Conservation (phyloP, 176 grass and related monocot genomes). For the Typha latifolia region DNA sequence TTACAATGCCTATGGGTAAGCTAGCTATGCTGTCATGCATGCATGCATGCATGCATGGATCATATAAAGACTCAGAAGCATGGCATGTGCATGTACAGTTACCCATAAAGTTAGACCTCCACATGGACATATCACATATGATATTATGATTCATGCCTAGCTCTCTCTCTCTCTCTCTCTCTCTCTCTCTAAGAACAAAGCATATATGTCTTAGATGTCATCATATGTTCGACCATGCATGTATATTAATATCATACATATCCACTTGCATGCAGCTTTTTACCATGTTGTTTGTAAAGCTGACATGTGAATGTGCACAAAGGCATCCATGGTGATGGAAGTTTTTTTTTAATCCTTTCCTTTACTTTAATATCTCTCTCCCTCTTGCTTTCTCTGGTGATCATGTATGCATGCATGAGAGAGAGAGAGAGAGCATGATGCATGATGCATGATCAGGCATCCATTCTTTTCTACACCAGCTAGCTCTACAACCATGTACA, state of each 20-base stretch:
- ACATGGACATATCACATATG: background rate
- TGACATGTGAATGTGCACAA: background rate
- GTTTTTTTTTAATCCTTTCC: background rate
- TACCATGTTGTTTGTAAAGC: too few relatives aligned
- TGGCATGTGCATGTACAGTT: background rate
- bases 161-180: background rate
- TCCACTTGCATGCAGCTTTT: background rate
- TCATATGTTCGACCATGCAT: too few relatives aligned
- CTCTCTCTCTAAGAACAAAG: background rate
- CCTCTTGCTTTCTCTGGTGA: too few relatives aligned
- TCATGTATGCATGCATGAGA: background rate
- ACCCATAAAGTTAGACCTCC: background rate
- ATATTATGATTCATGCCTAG: background rate
- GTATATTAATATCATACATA: too few relatives aligned
- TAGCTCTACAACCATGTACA: too few relatives aligned
- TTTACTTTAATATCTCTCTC: too few relatives aligned
- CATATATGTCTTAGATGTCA: too few relatives aligned
- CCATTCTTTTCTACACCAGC: too few relatives aligned
- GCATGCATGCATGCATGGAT: slow-evolving; percentile 7
- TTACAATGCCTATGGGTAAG: slow-evolving; percentile 22
- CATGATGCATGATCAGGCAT: too few relatives aligned
- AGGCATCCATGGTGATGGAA: background rate
- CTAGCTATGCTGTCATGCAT: slow-evolving; percentile 1
- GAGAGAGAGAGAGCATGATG: too few relatives aligned
- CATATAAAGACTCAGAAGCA: background rate